phyloP scores from a whole-genome alignment of 495 filamentous ascomycete species.

The Jackrogersella multiformis region DNA sequence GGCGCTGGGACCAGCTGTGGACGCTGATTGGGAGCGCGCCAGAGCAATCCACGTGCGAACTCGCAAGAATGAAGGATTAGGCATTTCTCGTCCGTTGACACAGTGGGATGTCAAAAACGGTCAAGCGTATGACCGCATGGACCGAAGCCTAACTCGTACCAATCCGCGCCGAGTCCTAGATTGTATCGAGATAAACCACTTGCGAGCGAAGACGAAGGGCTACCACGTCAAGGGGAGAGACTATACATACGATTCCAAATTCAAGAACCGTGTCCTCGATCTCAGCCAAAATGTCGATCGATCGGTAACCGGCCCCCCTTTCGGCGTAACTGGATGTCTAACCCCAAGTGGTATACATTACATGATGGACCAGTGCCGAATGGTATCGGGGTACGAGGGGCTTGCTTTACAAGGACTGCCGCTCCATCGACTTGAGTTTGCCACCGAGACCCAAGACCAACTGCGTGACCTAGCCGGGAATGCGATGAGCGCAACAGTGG shows the following conservation, averaged over 20 bases:
- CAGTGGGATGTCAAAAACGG: slow-evolving; percentile 64
- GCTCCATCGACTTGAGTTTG: slow-evolving; percentile 67
- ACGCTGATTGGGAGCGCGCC: slow-evolving; percentile 66
- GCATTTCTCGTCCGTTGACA: slow-evolving; percentile 63
- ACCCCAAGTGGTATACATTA: slow-evolving; percentile 74
- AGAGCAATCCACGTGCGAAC: slow-evolving; percentile 64
- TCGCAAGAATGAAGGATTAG: slow-evolving; percentile 57
- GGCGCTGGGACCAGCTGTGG: slow-evolving; percentile 30
- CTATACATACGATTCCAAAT: slow-evolving; percentile 63
- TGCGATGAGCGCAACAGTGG: slow-evolving; percentile 82
- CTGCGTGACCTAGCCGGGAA: slow-evolving; percentile 82
- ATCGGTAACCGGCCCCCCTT: slow-evolving; percentile 41
- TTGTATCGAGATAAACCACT: slow-evolving; percentile 70
- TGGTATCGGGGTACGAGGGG: slow-evolving; percentile 71
- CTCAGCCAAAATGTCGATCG: slow-evolving; percentile 81
- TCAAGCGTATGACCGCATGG: slow-evolving; percentile 65
- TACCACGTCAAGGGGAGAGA: background rate
- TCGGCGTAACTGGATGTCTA: slow-evolving; percentile 73
- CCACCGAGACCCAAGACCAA: slow-evolving; percentile 69
- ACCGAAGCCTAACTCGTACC: slow-evolving; percentile 25
- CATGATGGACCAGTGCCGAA: slow-evolving; percentile 68
- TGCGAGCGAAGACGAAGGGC: slow-evolving; percentile 48
- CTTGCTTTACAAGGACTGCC: slow-evolving; percentile 79
- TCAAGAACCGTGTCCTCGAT: slow-evolving; percentile 71
- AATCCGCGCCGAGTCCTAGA: slow-evolving; percentile 70